These are phyloP conservation scores for Paecilomyces fulvus DNA, from an alignment of 2,329 filamentous ascomycete genomes.

Conservation along the genomic window DNA sequence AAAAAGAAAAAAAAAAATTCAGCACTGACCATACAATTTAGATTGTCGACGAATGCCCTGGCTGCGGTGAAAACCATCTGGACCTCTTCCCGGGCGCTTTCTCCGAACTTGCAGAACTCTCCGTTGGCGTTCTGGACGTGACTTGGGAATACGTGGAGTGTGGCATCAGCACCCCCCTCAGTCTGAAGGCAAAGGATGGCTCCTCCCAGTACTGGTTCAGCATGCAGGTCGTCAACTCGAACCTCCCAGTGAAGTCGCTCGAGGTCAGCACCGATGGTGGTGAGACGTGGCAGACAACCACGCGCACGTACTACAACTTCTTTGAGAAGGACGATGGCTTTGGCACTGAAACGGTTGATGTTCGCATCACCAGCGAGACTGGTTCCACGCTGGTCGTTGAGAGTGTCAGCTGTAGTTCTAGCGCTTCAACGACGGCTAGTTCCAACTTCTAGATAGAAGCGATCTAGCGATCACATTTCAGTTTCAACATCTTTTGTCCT, in stretches of 20 bases:
- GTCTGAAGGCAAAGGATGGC: slow-evolving; percentile 45
- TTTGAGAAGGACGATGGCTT: slow-evolving; percentile 54
- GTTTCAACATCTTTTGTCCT: neutral
- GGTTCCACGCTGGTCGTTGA: slow-evolving; percentile 47
- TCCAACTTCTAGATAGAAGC: neutral
- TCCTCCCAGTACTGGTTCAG: slow-evolving; percentile 47
- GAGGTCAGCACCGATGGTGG: slow-evolving; percentile 56
- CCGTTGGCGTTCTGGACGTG: slow-evolving; percentile 42
- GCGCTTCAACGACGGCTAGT: neutral
- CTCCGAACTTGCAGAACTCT: slow-evolving; percentile 35
- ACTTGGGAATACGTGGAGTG: slow-evolving; percentile 45
- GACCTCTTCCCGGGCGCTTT: slow-evolving; percentile 50
- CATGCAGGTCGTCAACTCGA: slow-evolving; percentile 58
- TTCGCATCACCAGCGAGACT: slow-evolving; percentile 47
- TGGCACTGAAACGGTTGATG: slow-evolving; percentile 45
- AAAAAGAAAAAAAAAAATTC: too few relatives aligned
- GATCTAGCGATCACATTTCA: neutral
- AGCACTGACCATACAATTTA: slow-evolving; percentile 11
- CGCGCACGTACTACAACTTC: slow-evolving; percentile 50
- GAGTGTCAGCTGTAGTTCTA: slow-evolving; percentile 28
- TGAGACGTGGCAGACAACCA: slow-evolving; percentile 49
- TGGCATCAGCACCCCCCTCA: slow-evolving; percentile 42
- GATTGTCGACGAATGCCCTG: slow-evolving; percentile 51
- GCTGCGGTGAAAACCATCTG: slow-evolving; percentile 46
- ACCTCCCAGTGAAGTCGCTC: slow-evolving; percentile 46